These are phyloP conservation scores for Suillus subluteus DNA, from an alignment of 768 basidiomycete genomes.

Conservation along the genomic window DNA sequence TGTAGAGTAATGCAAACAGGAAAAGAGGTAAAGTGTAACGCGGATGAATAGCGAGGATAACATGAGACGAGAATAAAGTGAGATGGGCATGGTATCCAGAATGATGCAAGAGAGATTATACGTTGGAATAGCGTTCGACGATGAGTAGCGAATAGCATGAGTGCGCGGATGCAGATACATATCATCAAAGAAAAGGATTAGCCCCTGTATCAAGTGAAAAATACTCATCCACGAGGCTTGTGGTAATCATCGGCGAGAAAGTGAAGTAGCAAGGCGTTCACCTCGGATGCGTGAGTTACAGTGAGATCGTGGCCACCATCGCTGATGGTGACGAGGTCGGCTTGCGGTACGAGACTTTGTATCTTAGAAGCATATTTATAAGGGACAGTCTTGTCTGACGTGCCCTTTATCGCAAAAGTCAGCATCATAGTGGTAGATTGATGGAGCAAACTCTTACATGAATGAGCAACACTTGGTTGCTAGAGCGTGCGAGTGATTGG, in stretches of 20 bases:
- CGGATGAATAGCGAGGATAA: conserved; percentile 3
- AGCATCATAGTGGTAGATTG: background rate
- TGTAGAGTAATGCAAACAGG: background rate
- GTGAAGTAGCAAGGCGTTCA: conserved; percentile 29
- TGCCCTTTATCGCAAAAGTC: conserved; percentile 26
- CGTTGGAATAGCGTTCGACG: background rate
- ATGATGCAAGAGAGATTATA: background rate
- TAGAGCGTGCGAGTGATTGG: conserved; percentile 48
- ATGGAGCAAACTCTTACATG: conserved; percentile 47
- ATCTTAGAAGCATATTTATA: conserved; percentile 37
- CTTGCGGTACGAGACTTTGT: conserved; percentile 31
- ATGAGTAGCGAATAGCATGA: background rate
- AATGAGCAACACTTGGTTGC: conserved; percentile 60
- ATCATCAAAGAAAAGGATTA: background rate
- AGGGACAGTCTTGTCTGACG: conserved; percentile 36
- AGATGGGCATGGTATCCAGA: conserved; percentile 5
- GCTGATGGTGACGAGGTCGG: conserved; percentile 33
- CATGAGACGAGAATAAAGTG: background rate
- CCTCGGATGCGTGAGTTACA: conserved; percentile 35
- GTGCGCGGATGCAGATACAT: background rate
- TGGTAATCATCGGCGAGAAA: conserved; percentile 23
- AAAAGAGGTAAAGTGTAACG: background rate
- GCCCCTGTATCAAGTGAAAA: background rate
- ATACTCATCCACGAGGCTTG: background rate
- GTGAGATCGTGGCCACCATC: conserved; percentile 36